Evolutionary conservation across 1,284 basidiomycete species (phyloP), one percentile per base, ranked within the genome.

Genomic region (Ganoderma lingzhi): DNA sequence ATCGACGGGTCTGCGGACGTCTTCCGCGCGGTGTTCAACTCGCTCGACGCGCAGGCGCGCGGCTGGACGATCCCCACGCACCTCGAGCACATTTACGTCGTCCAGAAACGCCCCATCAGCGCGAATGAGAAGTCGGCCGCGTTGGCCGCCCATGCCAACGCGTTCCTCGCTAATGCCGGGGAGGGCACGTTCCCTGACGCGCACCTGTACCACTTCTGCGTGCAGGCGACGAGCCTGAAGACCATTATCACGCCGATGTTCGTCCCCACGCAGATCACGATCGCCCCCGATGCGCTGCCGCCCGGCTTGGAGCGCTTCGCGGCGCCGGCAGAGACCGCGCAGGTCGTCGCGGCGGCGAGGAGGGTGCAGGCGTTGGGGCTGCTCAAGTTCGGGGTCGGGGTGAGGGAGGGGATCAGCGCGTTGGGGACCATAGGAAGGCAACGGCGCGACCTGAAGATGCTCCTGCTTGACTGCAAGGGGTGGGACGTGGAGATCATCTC

Each of bases 1-100:
- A 78, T 84, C 69, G 82, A 84, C 69, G 77, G 76, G 62, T 81
- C 81, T 2, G 83, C 83, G 30, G 81, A 81, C 68, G 78, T 83
- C 19, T 81, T 83, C 73, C 76, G 75, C 32, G 68, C 69, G 60
- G 76, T 82, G 37, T 82, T 79, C 65, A 75, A 68, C 9, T 70
- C 65, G 28, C 71, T 70, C 39, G 72, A 73, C 15, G 65, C 75
- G 8, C 56, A 68, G 62, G 63, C 65, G 39, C 73, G 73, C 3
- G 67, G 71, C 0, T 78, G 76, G 14, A 48, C 70, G 8, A 78
- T 80, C 14, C 82, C 83, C 0, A 63, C 77, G 1, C 64, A 76
- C 39, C 79, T 84, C 23, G 77, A 79, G 64, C 76, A 77, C 32
- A 71, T 84, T 62, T 81, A 80, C 60, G 74, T 83, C 66, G 76